Base-by-base conservation (phyloP, 1,284 basidiomycete species). In the Naganishia albida region DNA sequence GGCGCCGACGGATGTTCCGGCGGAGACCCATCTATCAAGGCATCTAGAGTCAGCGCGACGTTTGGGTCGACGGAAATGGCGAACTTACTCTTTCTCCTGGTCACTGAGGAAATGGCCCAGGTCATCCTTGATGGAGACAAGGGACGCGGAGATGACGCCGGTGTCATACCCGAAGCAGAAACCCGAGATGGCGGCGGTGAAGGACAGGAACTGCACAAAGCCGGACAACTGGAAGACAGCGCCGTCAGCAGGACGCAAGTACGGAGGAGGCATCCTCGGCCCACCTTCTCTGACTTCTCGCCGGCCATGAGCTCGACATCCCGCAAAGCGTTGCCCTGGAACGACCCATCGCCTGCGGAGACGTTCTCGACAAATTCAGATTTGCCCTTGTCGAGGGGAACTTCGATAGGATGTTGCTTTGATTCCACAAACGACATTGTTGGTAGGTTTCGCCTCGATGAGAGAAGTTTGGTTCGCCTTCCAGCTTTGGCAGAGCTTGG, bases 1-100 rank as follows among this genome's bases (percentile, higher is more conserved):
- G 0, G 89, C 89, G 7, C 88, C 88, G 42, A 89, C 81, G 0
- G 88, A 90, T 0, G 89, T 91, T 0, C 88, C 82, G 2, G 87
- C 87, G 0, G 88, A 89, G 70, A 90, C 88, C 67, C 90, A 83
- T 42, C 49, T 49, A 18, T 39, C 2, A 8, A 16, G 7, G 34
- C 7, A 46, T 7, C n/a, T 7, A 51, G 18, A 23, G 26, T 20
- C 44, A 28, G 55, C 20, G 40, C 30, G n/a, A 46, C 20, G 42
- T 13, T 10, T 7, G 39, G 3, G 42, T 59, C 28, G 40, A 15
- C 26, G 39, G 38, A 12, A 53, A 28, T 28, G n/a, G 28, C 15
- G 49, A 26, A 53, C 62, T 52, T 49, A 43, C 82, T 90, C 88
- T 85, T 89, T 88, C 75, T 90, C 86, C 28, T 81, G 80, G 68